Percentiles rank a stretch among this genome's conserved stretches.
Evolutionary conservation across 2,329 filamentous ascomycete species (phyloP).

Genomic region (Alternaria dauci): DNA sequence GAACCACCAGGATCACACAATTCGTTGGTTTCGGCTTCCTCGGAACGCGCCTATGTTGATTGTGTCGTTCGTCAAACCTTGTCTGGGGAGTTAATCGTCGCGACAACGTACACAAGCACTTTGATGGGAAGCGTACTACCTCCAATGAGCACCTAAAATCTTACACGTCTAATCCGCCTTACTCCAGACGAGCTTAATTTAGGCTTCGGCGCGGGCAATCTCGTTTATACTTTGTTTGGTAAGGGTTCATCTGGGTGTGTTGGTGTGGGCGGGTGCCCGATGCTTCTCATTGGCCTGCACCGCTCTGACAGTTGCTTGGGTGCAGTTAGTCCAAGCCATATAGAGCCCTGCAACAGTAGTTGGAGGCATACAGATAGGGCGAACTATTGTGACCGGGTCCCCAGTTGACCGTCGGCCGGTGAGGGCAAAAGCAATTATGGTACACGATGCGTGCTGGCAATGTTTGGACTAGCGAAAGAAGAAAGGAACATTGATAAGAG

Average conservation of each 20-base stretch:
- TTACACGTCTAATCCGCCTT: background rate
- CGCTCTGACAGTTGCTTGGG: background rate
- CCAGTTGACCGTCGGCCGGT: conserved; percentile 3
- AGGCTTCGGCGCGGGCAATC: background rate
- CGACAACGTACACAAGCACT: too few relatives aligned
- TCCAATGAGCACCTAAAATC: background rate
- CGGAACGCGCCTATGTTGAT: background rate
- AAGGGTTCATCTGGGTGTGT: background rate
- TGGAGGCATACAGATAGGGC: background rate
- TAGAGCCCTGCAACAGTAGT: background rate
- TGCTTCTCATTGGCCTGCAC: background rate
- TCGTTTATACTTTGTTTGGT: background rate
- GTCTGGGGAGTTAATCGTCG: too few relatives aligned
- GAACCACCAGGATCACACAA: background rate
- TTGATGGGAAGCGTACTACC: too few relatives aligned
- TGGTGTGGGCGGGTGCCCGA: background rate
- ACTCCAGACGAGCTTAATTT: background rate
- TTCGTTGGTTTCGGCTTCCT: background rate
- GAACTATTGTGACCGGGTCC: background rate
- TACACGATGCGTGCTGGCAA: background rate
- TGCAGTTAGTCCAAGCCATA: background rate
- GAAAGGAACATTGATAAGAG: conserved; percentile 1
- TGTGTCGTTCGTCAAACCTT: too few relatives aligned
- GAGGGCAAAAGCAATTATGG: background rate
- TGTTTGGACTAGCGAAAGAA: conserved; percentile 5